Evolutionary conservation across 2,329 filamentous ascomycete species (phyloP).

Genomic region (Colletotrichum sp.): DNA sequence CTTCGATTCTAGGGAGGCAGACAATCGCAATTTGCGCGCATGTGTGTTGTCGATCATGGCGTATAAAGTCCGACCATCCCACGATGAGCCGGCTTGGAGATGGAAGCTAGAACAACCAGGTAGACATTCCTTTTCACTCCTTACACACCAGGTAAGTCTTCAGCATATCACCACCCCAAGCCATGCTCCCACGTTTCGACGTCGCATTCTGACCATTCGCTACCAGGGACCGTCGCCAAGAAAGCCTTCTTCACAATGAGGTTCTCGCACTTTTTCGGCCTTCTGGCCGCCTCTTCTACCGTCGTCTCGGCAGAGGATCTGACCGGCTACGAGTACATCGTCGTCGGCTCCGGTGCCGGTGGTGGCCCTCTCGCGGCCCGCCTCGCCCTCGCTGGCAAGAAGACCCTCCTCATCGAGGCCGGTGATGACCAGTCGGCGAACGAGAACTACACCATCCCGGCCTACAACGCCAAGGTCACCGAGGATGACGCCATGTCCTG

Average conservation of each 20-base stretch:
- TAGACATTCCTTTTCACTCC: background rate
- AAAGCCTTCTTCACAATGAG: conserved; percentile 4
- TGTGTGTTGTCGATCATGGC: background rate
- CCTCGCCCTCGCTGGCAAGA: conserved; percentile 64
- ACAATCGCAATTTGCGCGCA: background rate
- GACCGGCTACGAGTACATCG: conserved; percentile 62
- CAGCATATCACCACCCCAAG: background rate
- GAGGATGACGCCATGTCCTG: conserved; percentile 62
- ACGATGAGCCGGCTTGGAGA: background rate
- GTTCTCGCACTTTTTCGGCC: conserved; percentile 12
- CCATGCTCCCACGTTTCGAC: background rate
- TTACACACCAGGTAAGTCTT: background rate
- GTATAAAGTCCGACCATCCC: background rate
- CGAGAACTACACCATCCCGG: conserved; percentile 58
- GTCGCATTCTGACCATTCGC: background rate
- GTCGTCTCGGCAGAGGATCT: conserved; percentile 25
- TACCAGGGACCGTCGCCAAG: background rate
- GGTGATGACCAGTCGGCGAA: conserved; percentile 59
- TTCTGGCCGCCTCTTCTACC: conserved; percentile 24
- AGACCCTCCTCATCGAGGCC: conserved; percentile 65
- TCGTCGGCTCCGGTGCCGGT: conserved; percentile 65
- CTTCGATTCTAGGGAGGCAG: background rate
- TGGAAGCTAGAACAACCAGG: background rate
- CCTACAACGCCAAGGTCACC: conserved; percentile 56
- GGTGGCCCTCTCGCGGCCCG: conserved; percentile 63